phyloP scores from a whole-genome alignment of 441 rosid genomes.

The Syzygium syzygioides region DNA sequence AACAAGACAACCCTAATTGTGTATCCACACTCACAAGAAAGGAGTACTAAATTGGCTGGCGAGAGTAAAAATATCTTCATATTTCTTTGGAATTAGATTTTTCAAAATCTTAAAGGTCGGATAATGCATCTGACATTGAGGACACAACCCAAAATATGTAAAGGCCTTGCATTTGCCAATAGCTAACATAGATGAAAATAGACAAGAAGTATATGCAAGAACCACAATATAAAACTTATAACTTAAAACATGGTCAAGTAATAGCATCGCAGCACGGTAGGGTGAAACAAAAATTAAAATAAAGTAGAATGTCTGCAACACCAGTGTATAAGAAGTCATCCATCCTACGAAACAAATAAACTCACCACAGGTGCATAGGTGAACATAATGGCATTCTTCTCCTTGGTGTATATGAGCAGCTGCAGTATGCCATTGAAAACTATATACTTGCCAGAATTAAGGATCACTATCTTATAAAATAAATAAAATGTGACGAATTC shows the following conservation, averaged over 20 bases:
- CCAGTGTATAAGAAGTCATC: background rate
- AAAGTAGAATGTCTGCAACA: background rate
- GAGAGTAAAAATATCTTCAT: background rate
- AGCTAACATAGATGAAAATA: background rate
- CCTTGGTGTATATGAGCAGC: conserved; percentile 77
- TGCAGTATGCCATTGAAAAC: conserved; percentile 76
- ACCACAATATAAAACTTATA: background rate
- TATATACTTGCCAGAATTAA: conserved; percentile 84
- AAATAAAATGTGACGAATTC: background rate
- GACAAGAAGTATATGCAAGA: background rate
- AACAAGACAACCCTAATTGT: background rate
- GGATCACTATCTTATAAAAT: conserved; percentile 13
- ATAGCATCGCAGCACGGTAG: background rate
- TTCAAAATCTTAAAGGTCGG: background rate
- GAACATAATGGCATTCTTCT: conserved; percentile 84
- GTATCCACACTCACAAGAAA: background rate
- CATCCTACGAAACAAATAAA: background rate
- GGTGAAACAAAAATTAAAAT: background rate
- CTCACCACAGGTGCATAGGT: conserved; percentile 86
- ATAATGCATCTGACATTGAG: background rate
- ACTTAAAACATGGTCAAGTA: background rate
- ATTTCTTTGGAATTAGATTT: background rate
- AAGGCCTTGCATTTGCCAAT: background rate
- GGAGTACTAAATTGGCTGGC: background rate
- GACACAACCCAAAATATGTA: background rate